A percentile compares a stretch with the other conserved stretches of the same genome.
These are phyloP conservation scores for Sutorius australiensis DNA, from an alignment of 768 basidiomycete species.

Conservation along the genomic window DNA sequence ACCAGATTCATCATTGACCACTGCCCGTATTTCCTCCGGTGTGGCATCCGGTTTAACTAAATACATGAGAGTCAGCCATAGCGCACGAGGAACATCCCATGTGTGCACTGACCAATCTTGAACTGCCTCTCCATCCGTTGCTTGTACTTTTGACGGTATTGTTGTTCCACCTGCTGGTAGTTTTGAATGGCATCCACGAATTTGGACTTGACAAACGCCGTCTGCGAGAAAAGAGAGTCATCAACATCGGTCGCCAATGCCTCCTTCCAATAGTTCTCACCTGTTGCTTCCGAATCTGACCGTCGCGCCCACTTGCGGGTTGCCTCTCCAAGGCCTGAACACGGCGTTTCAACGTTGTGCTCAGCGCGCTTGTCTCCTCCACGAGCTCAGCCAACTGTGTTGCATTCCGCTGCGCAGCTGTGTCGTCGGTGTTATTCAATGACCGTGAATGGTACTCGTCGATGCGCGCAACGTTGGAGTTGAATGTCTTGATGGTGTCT, in stretches of 20 bases:
- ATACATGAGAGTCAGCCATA: neutral
- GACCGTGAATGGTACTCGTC: slow-evolving; percentile 71
- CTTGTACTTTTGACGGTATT: slow-evolving; percentile 74
- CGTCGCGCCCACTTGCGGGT: slow-evolving; percentile 60
- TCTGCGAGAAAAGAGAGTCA: slow-evolving; percentile 35
- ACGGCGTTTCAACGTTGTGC: slow-evolving; percentile 63
- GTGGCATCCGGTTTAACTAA: slow-evolving; percentile 91
- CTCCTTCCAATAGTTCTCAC: slow-evolving; percentile 31
- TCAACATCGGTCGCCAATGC: slow-evolving; percentile 11
- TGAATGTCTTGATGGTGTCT: slow-evolving; percentile 65
- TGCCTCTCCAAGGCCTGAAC: slow-evolving; percentile 70
- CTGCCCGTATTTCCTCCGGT: slow-evolving; percentile 80
- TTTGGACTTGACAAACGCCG: slow-evolving; percentile 63
- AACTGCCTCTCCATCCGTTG: slow-evolving; percentile 83
- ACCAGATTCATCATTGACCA: slow-evolving; percentile 79
- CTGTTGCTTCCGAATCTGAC: slow-evolving; percentile 75
- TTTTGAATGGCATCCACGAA: slow-evolving; percentile 85
- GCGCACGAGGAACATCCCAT: neutral
- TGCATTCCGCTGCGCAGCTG: slow-evolving; percentile 54
- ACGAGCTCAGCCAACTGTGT: slow-evolving; percentile 67
- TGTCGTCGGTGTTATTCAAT: slow-evolving; percentile 73
- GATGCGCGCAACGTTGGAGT: slow-evolving; percentile 64
- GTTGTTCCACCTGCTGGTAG: slow-evolving; percentile 79
- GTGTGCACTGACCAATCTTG: slow-evolving; percentile 61
- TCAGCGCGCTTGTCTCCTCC: slow-evolving; percentile 66